These are phyloP conservation scores for Panicum virgatum DNA, from an alignment of 202 grass and related monocot genomes.

Conservation along the genomic window DNA sequence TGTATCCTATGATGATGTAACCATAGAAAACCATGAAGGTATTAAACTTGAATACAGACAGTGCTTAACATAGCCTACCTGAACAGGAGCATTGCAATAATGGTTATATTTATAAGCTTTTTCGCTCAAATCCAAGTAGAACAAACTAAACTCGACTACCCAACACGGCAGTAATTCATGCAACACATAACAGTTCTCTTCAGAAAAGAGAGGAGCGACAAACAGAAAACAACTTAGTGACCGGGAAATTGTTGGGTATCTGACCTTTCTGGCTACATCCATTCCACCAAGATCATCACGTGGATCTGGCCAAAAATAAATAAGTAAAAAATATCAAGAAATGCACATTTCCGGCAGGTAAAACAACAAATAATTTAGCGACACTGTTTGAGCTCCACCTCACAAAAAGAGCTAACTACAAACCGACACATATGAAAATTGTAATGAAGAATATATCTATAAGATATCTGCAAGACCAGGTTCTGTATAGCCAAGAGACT, in stretches of 20 bases:
- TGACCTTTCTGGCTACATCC: constrained; percentile 95
- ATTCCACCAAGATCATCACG: constrained; percentile 91
- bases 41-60: background rate
- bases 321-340: constrained; percentile 40
- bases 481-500: constrained; percentile 90
- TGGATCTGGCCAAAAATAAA: constrained; percentile 77
- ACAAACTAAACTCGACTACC: constrained; percentile 4
- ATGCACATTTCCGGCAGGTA: constrained; percentile 30
- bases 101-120: background rate
- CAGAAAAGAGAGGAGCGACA: constrained; percentile 6
- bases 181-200: background rate
- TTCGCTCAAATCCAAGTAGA: background rate
- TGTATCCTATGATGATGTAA: too few relatives aligned
- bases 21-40: background rate
- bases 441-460: background rate
- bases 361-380: background rate
- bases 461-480: constrained; percentile 56
- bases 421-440: background rate
- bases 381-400: background rate
- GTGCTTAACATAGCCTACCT: background rate
- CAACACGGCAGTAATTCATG: background rate
- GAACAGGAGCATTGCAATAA: background rate
- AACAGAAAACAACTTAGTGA: background rate
- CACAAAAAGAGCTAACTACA: background rate
- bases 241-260: constrained; percentile 19